Evolutionary conservation across 2,329 filamentous ascomycete species (phyloP), one percentile per base, ranked within the genome.

Genomic region (Ambrosiella cleistominuta): DNA sequence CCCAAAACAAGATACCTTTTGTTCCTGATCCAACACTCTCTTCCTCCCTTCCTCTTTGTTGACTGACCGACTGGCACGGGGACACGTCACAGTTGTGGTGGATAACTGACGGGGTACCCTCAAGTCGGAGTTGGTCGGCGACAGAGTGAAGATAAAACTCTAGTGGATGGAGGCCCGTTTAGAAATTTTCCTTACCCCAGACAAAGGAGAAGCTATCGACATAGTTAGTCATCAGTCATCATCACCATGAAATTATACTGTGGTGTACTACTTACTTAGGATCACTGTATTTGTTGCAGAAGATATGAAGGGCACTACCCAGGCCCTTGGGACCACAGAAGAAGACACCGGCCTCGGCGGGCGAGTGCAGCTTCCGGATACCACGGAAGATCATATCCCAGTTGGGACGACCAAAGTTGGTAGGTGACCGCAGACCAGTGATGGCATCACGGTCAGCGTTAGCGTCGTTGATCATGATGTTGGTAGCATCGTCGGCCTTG

Each of bases 391-490:
- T 86, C 80, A 88, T 88, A 67, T 93, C 86, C 88, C 88, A 93
- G 71, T 93, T 91, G 13, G 88, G 88, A 27, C 86, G 76, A 57
- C 88, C 88, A 67, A 93, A 89, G 72, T 89, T 93, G 49, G 87
- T 93, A 17, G 86, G 86, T 57, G 86, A 84, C 54, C 86, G 78
- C 37, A 93, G 77, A 57, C 88, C 87, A 0, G 87, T 93, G 67
- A 93, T 90, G 65, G 86, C 82, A 68, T 93, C 86, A 69, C 85
- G 85, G 68, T 91, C 85, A 63, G 85, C 84, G 66, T 89, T 87
- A 68, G 83, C 86, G 65, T 90, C 86, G 72, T 91, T 90, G 75
- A 91, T 89, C 86, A 91, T 91, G 72, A 93, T 91, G 72, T 93
- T 91, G 51, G 86, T 89, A 54, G 86, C 86, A 66, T 91, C 87